Percentiles rank a stretch among this genome's conserved stretches.
These are phyloP conservation scores for Hyphopichia burtonii DNA, from an alignment of 1,139 yeast species.

Conservation along the genomic window DNA sequence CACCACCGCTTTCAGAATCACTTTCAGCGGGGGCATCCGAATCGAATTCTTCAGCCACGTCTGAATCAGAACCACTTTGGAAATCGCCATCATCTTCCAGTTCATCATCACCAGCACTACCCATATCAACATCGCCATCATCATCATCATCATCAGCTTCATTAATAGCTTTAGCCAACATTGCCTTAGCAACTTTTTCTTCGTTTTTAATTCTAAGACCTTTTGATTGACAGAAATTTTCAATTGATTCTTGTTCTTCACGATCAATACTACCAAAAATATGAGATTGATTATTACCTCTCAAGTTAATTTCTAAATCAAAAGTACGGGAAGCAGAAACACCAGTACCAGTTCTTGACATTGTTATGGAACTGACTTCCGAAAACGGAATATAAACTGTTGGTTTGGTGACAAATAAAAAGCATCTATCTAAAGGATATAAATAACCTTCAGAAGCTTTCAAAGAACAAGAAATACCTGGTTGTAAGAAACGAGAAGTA, in stretches of 20 bases:
- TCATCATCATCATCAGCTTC: conserved; percentile 66
- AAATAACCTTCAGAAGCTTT: conserved; percentile 95
- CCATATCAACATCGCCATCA: conserved; percentile 64
- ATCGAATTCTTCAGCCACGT: conserved; percentile 86
- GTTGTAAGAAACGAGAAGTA: conserved; percentile 68
- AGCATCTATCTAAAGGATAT: conserved; percentile 86
- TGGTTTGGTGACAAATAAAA: conserved; percentile 90
- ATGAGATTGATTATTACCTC: conserved; percentile 68
- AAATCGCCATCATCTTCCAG: conserved; percentile 72
- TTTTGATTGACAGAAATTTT: conserved; percentile 73
- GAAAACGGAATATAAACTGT: conserved; percentile 87
- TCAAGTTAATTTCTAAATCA: conserved; percentile 77
- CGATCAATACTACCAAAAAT: conserved; percentile 86
- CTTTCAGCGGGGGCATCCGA: conserved; percentile 58
- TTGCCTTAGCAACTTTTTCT: conserved; percentile 80
- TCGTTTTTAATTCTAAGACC: conserved; percentile 83
- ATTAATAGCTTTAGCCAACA: conserved; percentile 73
- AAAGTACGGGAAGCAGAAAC: conserved; percentile 84
- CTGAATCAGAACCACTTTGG: conserved; percentile 60
- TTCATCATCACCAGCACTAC: conserved; percentile 69
- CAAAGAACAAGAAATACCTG: conserved; percentile 87
- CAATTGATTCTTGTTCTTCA: conserved; percentile 83
- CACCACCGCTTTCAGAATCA: conserved; percentile 38
- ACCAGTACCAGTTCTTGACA: conserved; percentile 87
- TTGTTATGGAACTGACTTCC: conserved; percentile 72